These are phyloP conservation scores for Syzygium syzygioides DNA, from an alignment of 441 rosid species.

Conservation along the genomic window DNA sequence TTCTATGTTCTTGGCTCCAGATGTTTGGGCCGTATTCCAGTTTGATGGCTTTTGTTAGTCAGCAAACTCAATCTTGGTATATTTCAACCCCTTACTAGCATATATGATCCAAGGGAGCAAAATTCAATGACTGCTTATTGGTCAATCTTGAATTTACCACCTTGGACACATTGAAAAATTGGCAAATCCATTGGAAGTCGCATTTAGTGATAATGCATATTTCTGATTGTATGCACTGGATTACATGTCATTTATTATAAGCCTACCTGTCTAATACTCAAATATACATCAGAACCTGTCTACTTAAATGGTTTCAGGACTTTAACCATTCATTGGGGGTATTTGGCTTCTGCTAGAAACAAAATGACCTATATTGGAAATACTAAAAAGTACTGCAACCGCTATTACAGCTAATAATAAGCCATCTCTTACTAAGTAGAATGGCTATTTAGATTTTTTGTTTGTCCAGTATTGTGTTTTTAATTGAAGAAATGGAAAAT, in stretches of 20 bases:
- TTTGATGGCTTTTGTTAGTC: neutral
- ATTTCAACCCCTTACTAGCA: neutral
- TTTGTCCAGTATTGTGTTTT: neutral
- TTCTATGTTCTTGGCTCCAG: neutral
- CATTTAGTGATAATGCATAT: neutral
- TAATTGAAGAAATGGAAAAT: neutral
- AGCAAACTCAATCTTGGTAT: neutral
- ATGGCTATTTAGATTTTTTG: neutral
- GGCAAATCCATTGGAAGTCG: neutral
- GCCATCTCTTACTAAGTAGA: neutral
- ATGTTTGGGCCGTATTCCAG: neutral
- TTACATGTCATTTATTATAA: neutral
- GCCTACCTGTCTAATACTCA: neutral
- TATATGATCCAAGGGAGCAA: neutral
- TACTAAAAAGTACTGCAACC: neutral
- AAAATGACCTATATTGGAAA: neutral
- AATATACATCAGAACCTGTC: neutral
- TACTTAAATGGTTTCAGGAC: neutral
- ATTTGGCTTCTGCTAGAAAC: neutral
- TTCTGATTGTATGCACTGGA: neutral
- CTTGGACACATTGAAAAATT: neutral
- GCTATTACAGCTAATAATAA: neutral
- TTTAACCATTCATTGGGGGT: neutral
- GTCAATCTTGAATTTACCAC: neutral
- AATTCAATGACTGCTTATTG: neutral